These are phyloP conservation scores for Phialocephala subalpina DNA, from an alignment of 2,329 filamentous ascomycete species.

Conservation along the genomic window DNA sequence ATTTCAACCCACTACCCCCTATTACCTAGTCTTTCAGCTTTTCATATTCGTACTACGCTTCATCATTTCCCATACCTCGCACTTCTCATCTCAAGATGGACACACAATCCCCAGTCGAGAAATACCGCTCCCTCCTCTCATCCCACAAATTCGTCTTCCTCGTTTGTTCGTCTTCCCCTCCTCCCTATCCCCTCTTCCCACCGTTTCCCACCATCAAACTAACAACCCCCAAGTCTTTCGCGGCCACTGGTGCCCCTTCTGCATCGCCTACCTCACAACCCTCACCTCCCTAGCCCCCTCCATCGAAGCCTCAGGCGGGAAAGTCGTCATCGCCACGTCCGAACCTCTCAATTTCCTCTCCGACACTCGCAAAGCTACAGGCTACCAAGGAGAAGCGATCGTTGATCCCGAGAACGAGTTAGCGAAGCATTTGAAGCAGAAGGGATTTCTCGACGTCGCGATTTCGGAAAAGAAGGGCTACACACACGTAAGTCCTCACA, in stretches of 20 bases:
- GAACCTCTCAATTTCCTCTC: constrained; percentile 17
- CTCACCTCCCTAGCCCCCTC: constrained; percentile 16
- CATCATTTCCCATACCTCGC: no score
- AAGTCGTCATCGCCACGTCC: constrained; percentile 20
- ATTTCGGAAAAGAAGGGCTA: constrained; percentile 30
- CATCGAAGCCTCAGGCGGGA: constrained; percentile 16
- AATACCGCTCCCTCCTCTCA: constrained; percentile 77
- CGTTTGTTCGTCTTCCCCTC: constrained; percentile 16
- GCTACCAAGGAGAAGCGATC: constrained; percentile 19
- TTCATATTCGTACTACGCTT: no score
- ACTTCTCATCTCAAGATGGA: neutral
- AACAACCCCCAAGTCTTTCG: constrained; percentile 18
- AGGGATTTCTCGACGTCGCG: constrained; percentile 15
- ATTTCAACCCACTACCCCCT: no score
- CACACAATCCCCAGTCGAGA: constrained; percentile 59
- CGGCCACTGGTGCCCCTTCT: constrained; percentile 31
- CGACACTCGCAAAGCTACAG: constrained; percentile 8
- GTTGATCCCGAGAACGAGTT: constrained; percentile 17
- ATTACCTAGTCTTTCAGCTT: no score
- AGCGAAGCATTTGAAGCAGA: constrained; percentile 14
- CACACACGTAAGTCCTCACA: no score
- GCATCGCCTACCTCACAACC: constrained; percentile 21
- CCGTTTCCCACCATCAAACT: neutral
- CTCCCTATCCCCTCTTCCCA: neutral
- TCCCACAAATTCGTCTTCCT: constrained; percentile 24